phyloP scores from a whole-genome alignment of 192 early-diverging fungal genomes.

The Linnemannia schmuckeri region DNA sequence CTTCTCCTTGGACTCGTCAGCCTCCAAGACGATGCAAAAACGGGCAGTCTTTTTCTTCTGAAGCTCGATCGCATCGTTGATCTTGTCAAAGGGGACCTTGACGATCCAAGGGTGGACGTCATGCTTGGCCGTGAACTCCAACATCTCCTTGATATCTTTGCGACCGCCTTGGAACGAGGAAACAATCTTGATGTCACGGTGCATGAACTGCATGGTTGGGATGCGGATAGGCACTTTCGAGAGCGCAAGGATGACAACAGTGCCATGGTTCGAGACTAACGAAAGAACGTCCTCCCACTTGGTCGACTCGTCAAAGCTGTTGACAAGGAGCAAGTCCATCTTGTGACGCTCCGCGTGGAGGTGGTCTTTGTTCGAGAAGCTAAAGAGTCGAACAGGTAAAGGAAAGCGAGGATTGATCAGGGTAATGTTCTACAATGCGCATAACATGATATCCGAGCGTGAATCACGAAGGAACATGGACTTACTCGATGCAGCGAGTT shows the following conservation, averaged over 20 bases:
- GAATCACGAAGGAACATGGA: background rate
- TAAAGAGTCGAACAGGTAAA: background rate
- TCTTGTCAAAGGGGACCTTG: conserved; percentile 61
- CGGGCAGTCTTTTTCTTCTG: conserved; percentile 63
- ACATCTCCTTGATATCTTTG: conserved; percentile 68
- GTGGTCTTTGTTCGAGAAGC: background rate
- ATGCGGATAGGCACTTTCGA: conserved; percentile 10
- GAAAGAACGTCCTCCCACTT: conserved; percentile 58
- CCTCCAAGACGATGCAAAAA: conserved; percentile 73
- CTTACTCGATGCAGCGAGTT: conserved; percentile 46
- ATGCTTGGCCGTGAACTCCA: conserved; percentile 73
- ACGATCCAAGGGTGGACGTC: conserved; percentile 73
- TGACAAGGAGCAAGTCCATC: conserved; percentile 39
- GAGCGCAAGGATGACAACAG: conserved; percentile 65
- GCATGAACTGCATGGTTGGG: conserved; percentile 12
- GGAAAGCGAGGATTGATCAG: background rate
- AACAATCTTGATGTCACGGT: conserved; percentile 57
- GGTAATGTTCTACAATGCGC: no score
- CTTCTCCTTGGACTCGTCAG: conserved; percentile 9
- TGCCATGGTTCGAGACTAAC: conserved; percentile 64
- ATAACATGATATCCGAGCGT: background rate
- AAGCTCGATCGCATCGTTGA: conserved; percentile 65
- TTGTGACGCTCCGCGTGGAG: background rate
- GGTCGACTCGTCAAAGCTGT: conserved; percentile 39
- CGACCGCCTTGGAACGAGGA: conserved; percentile 74